Conservation (phyloP, 495 filamentous ascomycete genomes). For the Penicillium paxilli region DNA sequence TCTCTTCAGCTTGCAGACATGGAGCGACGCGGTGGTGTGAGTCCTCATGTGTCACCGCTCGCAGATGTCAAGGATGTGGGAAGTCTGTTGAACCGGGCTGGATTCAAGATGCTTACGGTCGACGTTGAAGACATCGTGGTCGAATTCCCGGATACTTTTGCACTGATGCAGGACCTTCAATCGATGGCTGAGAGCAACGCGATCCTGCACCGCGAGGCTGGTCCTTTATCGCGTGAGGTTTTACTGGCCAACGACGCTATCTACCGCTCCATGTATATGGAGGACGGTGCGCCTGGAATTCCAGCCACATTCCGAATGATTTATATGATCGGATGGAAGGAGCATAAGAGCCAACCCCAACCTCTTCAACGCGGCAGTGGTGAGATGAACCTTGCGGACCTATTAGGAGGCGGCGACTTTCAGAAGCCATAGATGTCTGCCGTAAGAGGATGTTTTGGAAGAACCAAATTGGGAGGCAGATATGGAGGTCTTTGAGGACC, state of each 20-base stretch:
- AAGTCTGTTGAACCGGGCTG: conserved; percentile 78
- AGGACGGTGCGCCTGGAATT: conserved; percentile 64
- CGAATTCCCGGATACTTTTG: conserved; percentile 90
- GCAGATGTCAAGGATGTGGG: conserved; percentile 93
- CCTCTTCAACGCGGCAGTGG: conserved; percentile 83
- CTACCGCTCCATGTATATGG: conserved; percentile 78
- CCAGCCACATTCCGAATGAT: conserved; percentile 93
- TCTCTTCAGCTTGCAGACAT: conserved; percentile 91
- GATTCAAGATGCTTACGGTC: conserved; percentile 94
- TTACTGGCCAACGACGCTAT: conserved; percentile 86
- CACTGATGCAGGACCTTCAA: conserved; percentile 89
- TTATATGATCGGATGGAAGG: conserved; percentile 99
- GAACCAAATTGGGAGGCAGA: conserved; percentile 2
- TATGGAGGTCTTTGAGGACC: not conserved
- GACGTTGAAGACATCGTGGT: conserved; percentile 97
- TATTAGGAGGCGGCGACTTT: conserved; percentile 64
- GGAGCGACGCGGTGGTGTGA: conserved; percentile 84
- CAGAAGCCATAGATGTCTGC: conserved; percentile 22
- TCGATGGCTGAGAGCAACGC: conserved; percentile 94
- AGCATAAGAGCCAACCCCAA: conserved; percentile 71
- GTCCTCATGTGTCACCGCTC: conserved; percentile 81
- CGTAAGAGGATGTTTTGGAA: not conserved
- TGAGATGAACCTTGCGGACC: conserved; percentile 77
- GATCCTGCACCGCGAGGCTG: conserved; percentile 74
- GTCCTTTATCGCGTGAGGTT: conserved; percentile 76